Conservation (phyloP, 2,329 filamentous ascomycete species). For the Penicillium paneum region DNA sequence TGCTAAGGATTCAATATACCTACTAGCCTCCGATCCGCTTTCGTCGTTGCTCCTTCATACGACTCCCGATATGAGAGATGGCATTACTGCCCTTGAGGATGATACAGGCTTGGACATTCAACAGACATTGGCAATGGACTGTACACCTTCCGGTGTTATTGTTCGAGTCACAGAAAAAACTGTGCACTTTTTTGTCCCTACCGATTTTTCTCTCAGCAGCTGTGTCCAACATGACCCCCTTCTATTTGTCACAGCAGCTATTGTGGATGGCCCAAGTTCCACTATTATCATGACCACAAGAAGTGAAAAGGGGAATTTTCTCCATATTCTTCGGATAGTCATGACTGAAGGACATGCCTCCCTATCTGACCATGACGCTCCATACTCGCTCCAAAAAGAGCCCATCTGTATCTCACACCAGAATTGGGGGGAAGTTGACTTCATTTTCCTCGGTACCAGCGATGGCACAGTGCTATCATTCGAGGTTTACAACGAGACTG, state of each 20-base stretch:
- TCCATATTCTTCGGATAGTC: conserved; percentile 29
- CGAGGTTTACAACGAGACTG: conserved; percentile 18
- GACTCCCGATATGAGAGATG: conserved; percentile 37
- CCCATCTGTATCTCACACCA: conserved; percentile 38
- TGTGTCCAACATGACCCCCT: conserved; percentile 24
- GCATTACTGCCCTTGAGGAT: conserved; percentile 39
- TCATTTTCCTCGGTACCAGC: conserved; percentile 42
- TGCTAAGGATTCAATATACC: conserved; percentile 33
- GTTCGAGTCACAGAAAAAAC: conserved; percentile 44
- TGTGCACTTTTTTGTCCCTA: conserved; percentile 32
- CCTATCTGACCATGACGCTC: conserved; percentile 24
- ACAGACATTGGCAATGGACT: conserved; percentile 46
- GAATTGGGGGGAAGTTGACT: conserved; percentile 21
- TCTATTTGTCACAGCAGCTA: conserved; percentile 29
- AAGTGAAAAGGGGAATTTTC: conserved; percentile 22
- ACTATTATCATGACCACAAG: conserved; percentile 30
- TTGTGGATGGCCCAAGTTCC: conserved; percentile 27
- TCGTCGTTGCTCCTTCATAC: conserved; percentile 40
- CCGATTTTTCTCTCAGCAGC: conserved; percentile 19
- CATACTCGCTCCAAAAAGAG: conserved; percentile 31
- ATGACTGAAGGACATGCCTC: conserved; percentile 14
- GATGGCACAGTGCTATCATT: conserved; percentile 38
- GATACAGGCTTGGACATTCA: conserved; percentile 41
- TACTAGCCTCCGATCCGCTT: conserved; percentile 44
- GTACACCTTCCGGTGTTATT: conserved; percentile 33